phyloP scores from a whole-genome alignment of 1,284 basidiomycete genomes.

The Veloboletus limbatus region DNA sequence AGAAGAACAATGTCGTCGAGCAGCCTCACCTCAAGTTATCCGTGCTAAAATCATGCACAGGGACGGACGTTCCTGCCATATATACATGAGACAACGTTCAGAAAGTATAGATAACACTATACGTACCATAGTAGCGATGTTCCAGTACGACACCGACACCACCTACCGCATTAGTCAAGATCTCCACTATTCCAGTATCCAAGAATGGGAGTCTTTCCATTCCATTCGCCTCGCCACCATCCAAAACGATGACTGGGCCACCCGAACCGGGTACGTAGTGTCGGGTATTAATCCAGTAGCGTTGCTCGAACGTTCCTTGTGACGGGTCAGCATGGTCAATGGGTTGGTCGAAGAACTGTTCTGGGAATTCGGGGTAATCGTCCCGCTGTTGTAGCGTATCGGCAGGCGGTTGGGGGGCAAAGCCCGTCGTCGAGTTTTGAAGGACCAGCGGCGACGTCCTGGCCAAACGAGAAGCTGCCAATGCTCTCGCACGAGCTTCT shows the following conservation, averaged over 20 bases:
- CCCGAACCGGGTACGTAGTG: conserved; percentile 72
- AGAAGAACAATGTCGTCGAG: background rate
- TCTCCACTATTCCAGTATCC: conserved; percentile 84
- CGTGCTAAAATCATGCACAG: conserved; percentile 77
- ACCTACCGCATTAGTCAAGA: conserved; percentile 77
- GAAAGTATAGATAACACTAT: conserved; percentile 11
- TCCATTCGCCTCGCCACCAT: conserved; percentile 84
- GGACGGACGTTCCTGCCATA: conserved; percentile 79
- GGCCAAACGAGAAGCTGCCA: conserved; percentile 7
- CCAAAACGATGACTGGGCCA: conserved; percentile 78
- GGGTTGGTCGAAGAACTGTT: conserved; percentile 78
- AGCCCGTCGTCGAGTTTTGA: conserved; percentile 16
- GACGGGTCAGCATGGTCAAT: conserved; percentile 72
- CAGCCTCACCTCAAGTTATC: conserved; percentile 63
- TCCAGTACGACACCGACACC: conserved; percentile 90
- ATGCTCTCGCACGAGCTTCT: conserved; percentile 20
- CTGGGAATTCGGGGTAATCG: conserved; percentile 43
- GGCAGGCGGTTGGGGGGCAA: background rate
- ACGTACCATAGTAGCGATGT: conserved; percentile 79
- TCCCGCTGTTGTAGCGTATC: background rate
- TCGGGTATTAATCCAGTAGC: conserved; percentile 88
- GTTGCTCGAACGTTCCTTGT: conserved; percentile 60
- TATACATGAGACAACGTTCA: conserved; percentile 2
- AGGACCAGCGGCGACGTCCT: conserved; percentile 20
- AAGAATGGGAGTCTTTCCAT: conserved; percentile 67